Evolutionary conservation across 2,329 filamentous ascomycete species (phyloP), one percentile per base, ranked within the genome.

Genomic region (Proliferodiscus dingleyae): DNA sequence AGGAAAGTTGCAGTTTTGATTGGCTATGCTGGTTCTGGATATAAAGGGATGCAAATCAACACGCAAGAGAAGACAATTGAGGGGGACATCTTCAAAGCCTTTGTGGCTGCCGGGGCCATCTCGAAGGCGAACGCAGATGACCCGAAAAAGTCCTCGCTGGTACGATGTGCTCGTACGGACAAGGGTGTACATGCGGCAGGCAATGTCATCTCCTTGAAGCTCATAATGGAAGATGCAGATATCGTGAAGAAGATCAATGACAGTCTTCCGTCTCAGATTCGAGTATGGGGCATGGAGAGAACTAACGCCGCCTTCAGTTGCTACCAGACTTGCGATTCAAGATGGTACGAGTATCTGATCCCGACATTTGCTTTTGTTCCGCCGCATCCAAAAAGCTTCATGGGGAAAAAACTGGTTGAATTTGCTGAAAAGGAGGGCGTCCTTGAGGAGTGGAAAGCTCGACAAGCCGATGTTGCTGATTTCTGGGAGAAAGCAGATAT

Each of bases 121-220:
- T 94, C 90, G 39, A 97, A 97, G 67, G 89, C 89, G 51, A 98
- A 98, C 63, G 93, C 93, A 18, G 83, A 95, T 58, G 93, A 98
- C 63, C 93, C 91, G 3, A 95, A 94, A 67, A 98, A 98, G 68
- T 95, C 89, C 2, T 90, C 89, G 42, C 78, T 98, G 37, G 87
- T 95, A 43, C 85, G 93, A 54, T 98, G 93, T 66, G 93, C 93
- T 3, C 79, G 93, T 53, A 98, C 93, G 0, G 93, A 98, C 70
- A 98, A 97, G 72, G 93, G 93, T 44, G 91, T 97, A 2, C 91
- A 97, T 66, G 91, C 91, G 1, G 91, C 91, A 1, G 93, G 91
- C 42, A 97, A 97, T 62, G 84, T 97, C 61, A 88, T 97, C 51
- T 95, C 89, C 24, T 67, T 97, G 60, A 98, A 98, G 71, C 74